Percentiles rank a stretch among this genome's conserved stretches.
Conservation (phyloP, 2,329 filamentous ascomycete genomes). For the Trichoderma brevicompactum region DNA sequence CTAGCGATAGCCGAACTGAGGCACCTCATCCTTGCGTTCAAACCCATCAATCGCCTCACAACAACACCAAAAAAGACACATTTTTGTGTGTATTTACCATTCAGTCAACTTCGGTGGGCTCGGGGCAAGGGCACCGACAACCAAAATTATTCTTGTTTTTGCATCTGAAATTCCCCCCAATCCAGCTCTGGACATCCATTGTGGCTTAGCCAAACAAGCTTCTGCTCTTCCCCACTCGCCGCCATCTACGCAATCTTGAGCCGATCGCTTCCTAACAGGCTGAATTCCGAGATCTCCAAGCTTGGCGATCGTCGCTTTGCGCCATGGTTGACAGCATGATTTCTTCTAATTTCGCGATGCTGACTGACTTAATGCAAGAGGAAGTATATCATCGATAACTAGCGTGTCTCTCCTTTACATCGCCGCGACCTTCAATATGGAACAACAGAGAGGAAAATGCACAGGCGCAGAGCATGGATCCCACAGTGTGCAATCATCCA, state of each 20-base stretch:
- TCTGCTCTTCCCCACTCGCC: background rate
- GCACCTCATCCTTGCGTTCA: background rate
- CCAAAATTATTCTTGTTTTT: background rate
- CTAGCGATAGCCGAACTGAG: background rate
- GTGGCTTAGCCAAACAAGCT: slow-evolving; percentile 23
- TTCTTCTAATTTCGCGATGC: background rate
- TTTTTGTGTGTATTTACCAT: background rate
- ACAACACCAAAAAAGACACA: background rate
- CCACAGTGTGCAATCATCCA: background rate
- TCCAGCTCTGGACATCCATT: background rate
- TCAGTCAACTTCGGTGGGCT: background rate
- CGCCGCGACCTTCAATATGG: background rate
- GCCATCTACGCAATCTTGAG: slow-evolving; percentile 25
- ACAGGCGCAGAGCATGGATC: background rate
- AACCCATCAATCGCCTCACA: background rate
- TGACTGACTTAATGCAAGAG: background rate
- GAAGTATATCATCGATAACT: background rate
- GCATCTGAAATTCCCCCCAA: background rate
- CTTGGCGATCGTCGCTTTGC: slow-evolving; percentile 17
- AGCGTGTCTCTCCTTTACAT: background rate
- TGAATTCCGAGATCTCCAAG: slow-evolving; percentile 8
- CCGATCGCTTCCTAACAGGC: slow-evolving; percentile 11
- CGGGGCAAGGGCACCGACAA: background rate
- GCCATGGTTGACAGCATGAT: slow-evolving; percentile 8
- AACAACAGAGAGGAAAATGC: background rate